A percentile compares a stretch with the other conserved stretches of the same genome.
Evolutionary conservation across 495 filamentous ascomycete species (phyloP).

Genomic region (Tirmania nivea): DNA sequence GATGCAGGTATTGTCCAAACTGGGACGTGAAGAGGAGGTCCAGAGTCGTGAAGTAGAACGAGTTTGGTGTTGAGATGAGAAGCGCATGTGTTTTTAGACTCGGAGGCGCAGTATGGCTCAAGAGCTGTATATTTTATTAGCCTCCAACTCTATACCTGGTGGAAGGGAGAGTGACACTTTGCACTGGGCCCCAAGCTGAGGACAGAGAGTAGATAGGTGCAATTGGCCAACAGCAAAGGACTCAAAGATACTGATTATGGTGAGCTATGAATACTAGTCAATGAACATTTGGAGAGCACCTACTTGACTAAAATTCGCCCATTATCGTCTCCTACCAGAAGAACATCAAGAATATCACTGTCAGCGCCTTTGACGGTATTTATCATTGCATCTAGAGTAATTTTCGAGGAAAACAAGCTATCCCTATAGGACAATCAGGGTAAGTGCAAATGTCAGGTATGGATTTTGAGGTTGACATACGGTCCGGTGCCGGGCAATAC

Average conservation of each 20-base stretch:
- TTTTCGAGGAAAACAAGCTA: constrained; percentile 19
- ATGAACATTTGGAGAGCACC: background rate
- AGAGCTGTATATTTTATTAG: constrained; percentile 22
- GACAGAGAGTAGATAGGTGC: constrained; percentile 16
- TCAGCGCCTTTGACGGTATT: constrained; percentile 17
- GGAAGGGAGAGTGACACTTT: constrained; percentile 26
- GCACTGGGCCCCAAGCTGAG: constrained; percentile 12
- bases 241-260: constrained; percentile 48
- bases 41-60: constrained; percentile 47
- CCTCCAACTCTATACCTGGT: constrained; percentile 3
- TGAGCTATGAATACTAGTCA: background rate
- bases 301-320: constrained; percentile 47
- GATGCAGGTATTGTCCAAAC: constrained; percentile 56
- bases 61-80: constrained; percentile 27
- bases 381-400: constrained; percentile 18
- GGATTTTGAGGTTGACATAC: constrained; percentile 4
- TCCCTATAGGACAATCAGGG: constrained; percentile 4
- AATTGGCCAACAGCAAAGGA: constrained; percentile 59
- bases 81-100: constrained; percentile 57
- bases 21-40: constrained; percentile 62
- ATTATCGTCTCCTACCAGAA: constrained; percentile 56
- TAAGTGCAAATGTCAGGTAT: too few relatives aligned
- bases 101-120: constrained; percentile 48
- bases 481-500: constrained; percentile 14
- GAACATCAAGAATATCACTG: constrained; percentile 38